Evolutionary conservation across 2,329 filamentous ascomycete species (phyloP).

Genomic region (Fusarium albidum): DNA sequence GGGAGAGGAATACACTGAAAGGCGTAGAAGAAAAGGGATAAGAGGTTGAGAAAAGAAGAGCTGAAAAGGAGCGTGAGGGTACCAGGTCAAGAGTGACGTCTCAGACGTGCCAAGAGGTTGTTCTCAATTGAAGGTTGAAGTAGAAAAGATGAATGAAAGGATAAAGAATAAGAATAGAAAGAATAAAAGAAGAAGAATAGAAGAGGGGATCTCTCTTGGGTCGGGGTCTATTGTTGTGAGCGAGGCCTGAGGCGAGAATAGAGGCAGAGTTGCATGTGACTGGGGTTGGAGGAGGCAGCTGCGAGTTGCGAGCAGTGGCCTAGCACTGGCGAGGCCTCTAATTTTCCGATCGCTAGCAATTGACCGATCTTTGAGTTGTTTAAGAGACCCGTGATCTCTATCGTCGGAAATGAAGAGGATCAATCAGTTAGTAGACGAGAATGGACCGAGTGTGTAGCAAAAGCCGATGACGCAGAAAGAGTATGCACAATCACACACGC

Average conservation of each 20-base stretch:
- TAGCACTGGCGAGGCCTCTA: neutral
- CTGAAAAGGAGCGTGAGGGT: constrained; percentile 29
- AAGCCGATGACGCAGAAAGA: too few species aligned
- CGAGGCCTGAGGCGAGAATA: constrained; percentile 32
- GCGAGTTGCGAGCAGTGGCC: constrained; percentile 23
- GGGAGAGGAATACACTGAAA: constrained; percentile 20
- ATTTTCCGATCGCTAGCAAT: neutral
- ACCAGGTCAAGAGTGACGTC: constrained; percentile 15
- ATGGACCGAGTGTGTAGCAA: neutral
- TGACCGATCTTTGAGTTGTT: constrained; percentile 1
- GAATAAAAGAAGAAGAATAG: constrained; percentile 3
- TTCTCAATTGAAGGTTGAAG: constrained; percentile 29
- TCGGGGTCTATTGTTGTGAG: constrained; percentile 19
- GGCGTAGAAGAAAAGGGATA: constrained; percentile 13
- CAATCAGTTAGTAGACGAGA: neutral
- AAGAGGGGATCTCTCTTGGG: constrained; percentile 13
- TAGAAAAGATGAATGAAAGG: constrained; percentile 26
- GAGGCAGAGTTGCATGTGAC: constrained; percentile 23
- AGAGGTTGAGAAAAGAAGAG: constrained; percentile 18
- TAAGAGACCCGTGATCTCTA: neutral
- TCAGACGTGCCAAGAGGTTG: constrained; percentile 27
- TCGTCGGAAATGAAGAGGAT: neutral
- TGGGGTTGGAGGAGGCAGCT: constrained; percentile 33
- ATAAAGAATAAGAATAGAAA: constrained; percentile 29
- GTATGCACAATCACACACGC: neutral